Evolutionary conservation across 176 grass and related monocot genomes (phyloP).

Genomic region (Thinopyrum elongatum): DNA sequence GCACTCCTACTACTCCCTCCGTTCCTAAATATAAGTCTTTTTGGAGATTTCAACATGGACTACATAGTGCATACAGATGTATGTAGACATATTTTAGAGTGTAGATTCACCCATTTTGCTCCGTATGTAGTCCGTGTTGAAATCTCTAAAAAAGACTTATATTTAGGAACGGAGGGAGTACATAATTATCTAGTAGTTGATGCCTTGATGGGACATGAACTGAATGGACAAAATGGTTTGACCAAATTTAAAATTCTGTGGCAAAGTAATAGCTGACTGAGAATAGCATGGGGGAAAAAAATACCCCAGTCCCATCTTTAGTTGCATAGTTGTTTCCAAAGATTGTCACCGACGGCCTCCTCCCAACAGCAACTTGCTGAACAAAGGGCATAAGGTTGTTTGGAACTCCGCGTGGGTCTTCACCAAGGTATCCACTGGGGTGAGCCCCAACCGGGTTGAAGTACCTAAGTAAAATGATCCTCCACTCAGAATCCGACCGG

Average conservation of each 20-base stretch:
- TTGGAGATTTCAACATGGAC: too few species aligned
- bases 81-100: too few species aligned
- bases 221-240: neutral
- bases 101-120: too few species aligned
- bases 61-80: too few species aligned
- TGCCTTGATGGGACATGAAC: neutral
- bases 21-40: too few species aligned
- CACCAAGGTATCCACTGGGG: slow-evolving; percentile 87
- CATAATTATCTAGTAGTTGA: neutral
- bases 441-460: slow-evolving; percentile 98
- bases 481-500: slow-evolving; percentile 74
- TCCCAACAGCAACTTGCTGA: slow-evolving; percentile 97
- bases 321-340: slow-evolving; percentile 94
- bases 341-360: slow-evolving; percentile 77
- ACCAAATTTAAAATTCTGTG: slow-evolving; percentile 18
- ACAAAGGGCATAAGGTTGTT: slow-evolving; percentile 99
- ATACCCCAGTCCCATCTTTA: slow-evolving; percentile 95
- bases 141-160: too few species aligned
- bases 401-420: slow-evolving; percentile 87
- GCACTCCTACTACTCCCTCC: too few species aligned
- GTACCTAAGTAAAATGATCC: slow-evolving; percentile 92
- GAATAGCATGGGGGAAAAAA: neutral
- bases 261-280: neutral
- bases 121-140: too few species aligned
- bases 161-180: too few species aligned